Conservation (phyloP, 495 filamentous ascomycete genomes). For the Aspergillus haitiensis region DNA sequence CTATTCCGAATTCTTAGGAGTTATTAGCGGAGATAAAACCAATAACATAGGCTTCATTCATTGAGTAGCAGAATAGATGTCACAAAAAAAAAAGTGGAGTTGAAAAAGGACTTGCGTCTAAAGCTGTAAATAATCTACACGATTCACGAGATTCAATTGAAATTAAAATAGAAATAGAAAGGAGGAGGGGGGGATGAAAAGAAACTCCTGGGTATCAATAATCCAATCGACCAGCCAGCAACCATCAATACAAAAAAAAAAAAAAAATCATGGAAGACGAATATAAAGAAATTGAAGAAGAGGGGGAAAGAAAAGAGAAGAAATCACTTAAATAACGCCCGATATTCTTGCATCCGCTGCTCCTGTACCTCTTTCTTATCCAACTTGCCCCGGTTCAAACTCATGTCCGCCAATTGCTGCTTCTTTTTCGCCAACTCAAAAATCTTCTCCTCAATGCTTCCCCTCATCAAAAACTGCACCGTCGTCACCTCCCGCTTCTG, state of each 20-base stretch:
- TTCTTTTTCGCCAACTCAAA: slow-evolving; percentile 86
- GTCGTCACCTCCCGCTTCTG: slow-evolving; percentile 82
- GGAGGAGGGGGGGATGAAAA: slow-evolving; percentile 10
- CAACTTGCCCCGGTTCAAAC: slow-evolving; percentile 69
- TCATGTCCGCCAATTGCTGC: slow-evolving; percentile 79
- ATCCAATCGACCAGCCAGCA: slow-evolving; percentile 1
- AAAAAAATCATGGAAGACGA: background rate
- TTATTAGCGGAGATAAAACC: no score
- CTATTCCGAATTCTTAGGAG: no score
- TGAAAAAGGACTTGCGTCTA: slow-evolving; percentile 7
- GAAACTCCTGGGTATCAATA: slow-evolving; percentile 7
- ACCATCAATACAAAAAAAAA: background rate
- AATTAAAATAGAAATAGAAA: background rate
- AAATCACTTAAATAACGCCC: slow-evolving; percentile 72
- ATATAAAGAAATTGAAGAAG: slow-evolving; percentile 4
- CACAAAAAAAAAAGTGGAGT: background rate
- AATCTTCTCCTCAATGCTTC: slow-evolving; percentile 94
- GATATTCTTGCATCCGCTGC: slow-evolving; percentile 75
- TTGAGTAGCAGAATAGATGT: background rate
- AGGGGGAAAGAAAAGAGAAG: slow-evolving; percentile 8
- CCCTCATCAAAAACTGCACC: slow-evolving; percentile 80
- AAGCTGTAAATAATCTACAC: background rate
- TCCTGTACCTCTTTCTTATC: slow-evolving; percentile 74
- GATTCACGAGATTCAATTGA: background rate
- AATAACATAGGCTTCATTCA: no score